Conservation (phyloP, 2,329 filamentous ascomycete species). For the Tympanopsis confertula region DNA sequence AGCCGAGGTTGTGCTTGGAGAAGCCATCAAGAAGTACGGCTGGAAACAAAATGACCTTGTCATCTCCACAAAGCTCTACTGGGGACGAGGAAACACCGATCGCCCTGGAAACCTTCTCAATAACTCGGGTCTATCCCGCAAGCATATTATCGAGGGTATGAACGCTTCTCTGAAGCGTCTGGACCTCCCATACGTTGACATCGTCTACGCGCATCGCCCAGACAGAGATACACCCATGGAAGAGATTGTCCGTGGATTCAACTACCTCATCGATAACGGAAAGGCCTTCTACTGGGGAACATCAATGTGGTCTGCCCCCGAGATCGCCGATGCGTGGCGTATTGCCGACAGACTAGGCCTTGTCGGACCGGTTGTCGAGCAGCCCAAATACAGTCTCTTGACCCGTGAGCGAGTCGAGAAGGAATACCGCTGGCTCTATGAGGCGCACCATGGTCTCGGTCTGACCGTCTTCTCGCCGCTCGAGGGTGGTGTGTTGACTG, state of each 20-base stretch:
- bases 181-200: constrained; percentile 54
- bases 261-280: constrained; percentile 36
- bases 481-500: constrained; percentile 43
- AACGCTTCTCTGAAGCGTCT: constrained; percentile 46
- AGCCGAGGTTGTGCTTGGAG: constrained; percentile 51
- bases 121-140: constrained; percentile 34
- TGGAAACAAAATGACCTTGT: constrained; percentile 52
- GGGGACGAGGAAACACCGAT: constrained; percentile 20
- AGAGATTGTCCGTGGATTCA: constrained; percentile 45
- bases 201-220: constrained; percentile 50
- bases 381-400: constrained; percentile 50
- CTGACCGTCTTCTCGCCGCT: constrained; percentile 40
- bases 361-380: constrained; percentile 34
- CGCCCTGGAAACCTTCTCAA: constrained; percentile 18
- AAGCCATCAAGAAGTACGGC: constrained; percentile 45
- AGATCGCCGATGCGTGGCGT: constrained; percentile 45
- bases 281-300: constrained; percentile 55
- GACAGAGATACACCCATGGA: constrained; percentile 47
- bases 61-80: constrained; percentile 42
- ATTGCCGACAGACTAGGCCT: constrained; percentile 45
- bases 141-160: constrained; percentile 42
- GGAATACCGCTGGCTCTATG: constrained; percentile 44
- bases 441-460: not conserved
- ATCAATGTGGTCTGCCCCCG: constrained; percentile 43
- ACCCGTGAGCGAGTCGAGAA: constrained; percentile 49